These are phyloP conservation scores for Botrytis byssoidea DNA, from an alignment of 2,329 filamentous ascomycete species.

Conservation along the genomic window DNA sequence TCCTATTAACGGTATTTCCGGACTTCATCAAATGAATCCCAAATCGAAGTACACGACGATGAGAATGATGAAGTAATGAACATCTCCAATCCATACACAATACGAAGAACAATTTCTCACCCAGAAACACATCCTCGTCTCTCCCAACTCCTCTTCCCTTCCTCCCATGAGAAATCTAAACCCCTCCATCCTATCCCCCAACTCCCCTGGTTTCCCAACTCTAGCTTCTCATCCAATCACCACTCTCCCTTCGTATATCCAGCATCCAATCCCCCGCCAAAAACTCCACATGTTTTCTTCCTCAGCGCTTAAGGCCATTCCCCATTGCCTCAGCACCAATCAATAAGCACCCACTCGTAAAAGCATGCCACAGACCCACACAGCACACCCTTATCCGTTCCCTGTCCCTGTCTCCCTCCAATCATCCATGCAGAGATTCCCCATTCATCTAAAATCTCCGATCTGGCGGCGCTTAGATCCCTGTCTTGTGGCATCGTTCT, in stretches of 20 bases:
- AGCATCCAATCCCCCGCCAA: conserved; percentile 12
- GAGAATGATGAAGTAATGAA: background rate
- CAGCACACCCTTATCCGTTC: background rate
- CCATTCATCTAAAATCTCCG: background rate
- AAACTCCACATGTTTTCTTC: background rate
- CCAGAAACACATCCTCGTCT: background rate
- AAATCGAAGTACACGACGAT: background rate
- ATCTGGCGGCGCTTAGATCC: conserved; percentile 20
- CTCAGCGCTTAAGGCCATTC: conserved; percentile 15
- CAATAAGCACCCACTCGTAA: background rate
- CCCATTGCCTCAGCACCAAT: background rate
- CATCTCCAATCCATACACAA: background rate
- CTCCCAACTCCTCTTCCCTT: background rate
- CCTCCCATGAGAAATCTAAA: background rate
- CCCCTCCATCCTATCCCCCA: background rate
- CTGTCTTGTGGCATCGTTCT: background rate
- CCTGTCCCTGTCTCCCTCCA: background rate
- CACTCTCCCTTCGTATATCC: background rate
- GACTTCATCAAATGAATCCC: background rate
- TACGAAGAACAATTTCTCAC: background rate
- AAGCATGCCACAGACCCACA: background rate
- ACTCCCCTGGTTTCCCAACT: background rate
- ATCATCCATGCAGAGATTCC: background rate
- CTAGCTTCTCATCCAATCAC: background rate
- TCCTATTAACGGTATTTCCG: background rate